Conservation (phyloP, 345 rosid species). For the Balakata baccata region DNA sequence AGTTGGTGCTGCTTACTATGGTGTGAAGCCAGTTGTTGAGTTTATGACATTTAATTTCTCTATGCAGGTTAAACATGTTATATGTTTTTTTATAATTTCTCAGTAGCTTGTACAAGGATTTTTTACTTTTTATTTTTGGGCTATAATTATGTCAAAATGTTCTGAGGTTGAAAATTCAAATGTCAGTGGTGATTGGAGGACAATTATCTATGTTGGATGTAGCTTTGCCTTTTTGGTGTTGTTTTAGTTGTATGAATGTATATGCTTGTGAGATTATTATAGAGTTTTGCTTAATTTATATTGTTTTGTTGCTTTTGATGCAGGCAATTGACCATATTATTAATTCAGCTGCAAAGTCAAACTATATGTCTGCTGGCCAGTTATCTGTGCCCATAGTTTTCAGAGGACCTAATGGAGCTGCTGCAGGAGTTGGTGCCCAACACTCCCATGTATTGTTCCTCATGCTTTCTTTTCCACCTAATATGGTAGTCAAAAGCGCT, state of each 20-base stretch:
- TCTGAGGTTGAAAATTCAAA: not conserved
- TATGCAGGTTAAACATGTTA: constrained; percentile 60
- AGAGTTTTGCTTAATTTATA: constrained; percentile 1
- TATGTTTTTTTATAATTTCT: not conserved
- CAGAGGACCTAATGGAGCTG: constrained; percentile 97
- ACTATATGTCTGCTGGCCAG: constrained; percentile 89
- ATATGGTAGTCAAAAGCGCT: too few relatives aligned
- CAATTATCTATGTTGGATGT: not conserved
- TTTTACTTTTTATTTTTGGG: not conserved
- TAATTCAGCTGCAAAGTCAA: constrained; percentile 83
- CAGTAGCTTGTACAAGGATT: not conserved
- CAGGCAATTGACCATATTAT: constrained; percentile 95
- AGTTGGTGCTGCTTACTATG: constrained; percentile 93
- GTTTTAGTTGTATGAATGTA: not conserved
- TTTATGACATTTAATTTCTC: constrained; percentile 96
- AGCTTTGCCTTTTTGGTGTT: not conserved
- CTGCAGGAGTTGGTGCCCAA: constrained; percentile 98
- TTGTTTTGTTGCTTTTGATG: constrained; percentile 10
- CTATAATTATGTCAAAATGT: not conserved
- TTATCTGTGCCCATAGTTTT: constrained; percentile 78
- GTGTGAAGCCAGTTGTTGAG: constrained; percentile 79
- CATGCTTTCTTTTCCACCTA: not conserved
- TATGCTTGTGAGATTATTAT: not conserved
- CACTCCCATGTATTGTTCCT: constrained; percentile 71
- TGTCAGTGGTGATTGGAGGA: not conserved